Evolutionary conservation across 2,329 filamentous ascomycete species (phyloP).

Genomic region (Arthroderma uncinatum): DNA sequence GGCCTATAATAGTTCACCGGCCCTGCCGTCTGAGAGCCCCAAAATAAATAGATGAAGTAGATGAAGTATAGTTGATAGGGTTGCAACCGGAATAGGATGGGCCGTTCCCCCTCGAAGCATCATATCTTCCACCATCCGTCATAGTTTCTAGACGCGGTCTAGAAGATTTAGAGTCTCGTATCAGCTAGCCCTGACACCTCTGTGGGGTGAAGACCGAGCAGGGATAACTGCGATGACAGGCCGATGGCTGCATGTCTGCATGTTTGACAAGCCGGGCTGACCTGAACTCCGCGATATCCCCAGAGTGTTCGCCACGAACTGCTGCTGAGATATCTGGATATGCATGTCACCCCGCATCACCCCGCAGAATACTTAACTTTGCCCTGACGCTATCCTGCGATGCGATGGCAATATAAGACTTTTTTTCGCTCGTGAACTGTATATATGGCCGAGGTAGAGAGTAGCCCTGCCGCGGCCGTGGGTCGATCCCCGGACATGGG

Average conservation of each 20-base stretch:
- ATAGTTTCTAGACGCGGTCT: not conserved
- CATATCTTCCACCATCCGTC: not conserved
- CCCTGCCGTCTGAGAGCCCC: not conserved
- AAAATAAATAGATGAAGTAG: not conserved
- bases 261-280: not conserved
- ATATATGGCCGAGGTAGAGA: not conserved
- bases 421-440: not conserved
- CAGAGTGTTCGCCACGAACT: not conserved
- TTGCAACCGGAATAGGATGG: not conserved
- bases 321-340: not conserved
- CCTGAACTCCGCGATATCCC: not conserved
- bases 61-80: not conserved
- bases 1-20: not conserved
- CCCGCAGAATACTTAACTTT: not conserved
- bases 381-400: not conserved
- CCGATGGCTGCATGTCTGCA: not conserved
- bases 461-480: too few relatives aligned
- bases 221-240: not conserved
- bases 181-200: not conserved
- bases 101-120: not conserved
- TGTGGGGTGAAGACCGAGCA: not conserved
- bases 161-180: constrained; percentile 4
- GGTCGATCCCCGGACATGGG: too few relatives aligned
- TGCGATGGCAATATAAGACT: not conserved
- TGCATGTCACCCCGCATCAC: not conserved